Conservation (phyloP, 2,329 filamentous ascomycete genomes). For the Pseudodiploospora longispora region DNA sequence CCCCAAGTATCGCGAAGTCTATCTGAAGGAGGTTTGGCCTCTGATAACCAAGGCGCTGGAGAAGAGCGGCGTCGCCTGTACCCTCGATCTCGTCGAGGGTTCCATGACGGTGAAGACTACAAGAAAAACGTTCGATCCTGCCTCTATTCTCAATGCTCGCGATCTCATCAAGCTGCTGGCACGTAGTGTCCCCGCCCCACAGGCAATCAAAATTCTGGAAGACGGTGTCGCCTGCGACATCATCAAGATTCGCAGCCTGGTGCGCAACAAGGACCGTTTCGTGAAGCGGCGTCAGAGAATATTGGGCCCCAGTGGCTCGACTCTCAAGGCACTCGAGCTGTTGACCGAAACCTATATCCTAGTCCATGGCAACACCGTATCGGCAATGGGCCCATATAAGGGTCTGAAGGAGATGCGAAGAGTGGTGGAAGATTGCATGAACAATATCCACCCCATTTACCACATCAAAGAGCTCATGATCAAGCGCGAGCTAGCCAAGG, state of each 20-base stretch:
- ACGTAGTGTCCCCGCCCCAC: conserved; percentile 82
- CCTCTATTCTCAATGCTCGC: conserved; percentile 84
- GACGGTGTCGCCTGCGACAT: conserved; percentile 90
- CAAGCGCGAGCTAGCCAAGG: conserved; percentile 83
- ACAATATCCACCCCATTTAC: conserved; percentile 94
- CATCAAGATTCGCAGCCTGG: conserved; percentile 87
- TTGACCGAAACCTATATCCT: conserved; percentile 88
- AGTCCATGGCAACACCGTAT: conserved; percentile 94
- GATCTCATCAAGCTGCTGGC: conserved; percentile 91
- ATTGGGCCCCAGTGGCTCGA: conserved; percentile 82
- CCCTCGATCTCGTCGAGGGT: conserved; percentile 88
- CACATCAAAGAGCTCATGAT: conserved; percentile 73
- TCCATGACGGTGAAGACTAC: conserved; percentile 97
- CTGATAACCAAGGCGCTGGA: conserved; percentile 81
- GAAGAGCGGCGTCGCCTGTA: conserved; percentile 81
- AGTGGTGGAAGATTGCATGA: conserved; percentile 92
- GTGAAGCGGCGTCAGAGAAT: conserved; percentile 92
- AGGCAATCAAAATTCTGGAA: conserved; percentile 89
- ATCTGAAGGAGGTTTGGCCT: conserved; percentile 88
- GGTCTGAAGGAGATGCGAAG: conserved; percentile 86
- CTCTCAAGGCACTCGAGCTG: conserved; percentile 87
- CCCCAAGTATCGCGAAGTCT: conserved; percentile 93
- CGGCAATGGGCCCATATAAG: conserved; percentile 85
- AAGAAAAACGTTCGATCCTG: conserved; percentile 82
- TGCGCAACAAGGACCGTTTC: conserved; percentile 90